Conservation (phyloP, 2,329 filamentous ascomycete genomes). For the Fusarium sp. region DNA sequence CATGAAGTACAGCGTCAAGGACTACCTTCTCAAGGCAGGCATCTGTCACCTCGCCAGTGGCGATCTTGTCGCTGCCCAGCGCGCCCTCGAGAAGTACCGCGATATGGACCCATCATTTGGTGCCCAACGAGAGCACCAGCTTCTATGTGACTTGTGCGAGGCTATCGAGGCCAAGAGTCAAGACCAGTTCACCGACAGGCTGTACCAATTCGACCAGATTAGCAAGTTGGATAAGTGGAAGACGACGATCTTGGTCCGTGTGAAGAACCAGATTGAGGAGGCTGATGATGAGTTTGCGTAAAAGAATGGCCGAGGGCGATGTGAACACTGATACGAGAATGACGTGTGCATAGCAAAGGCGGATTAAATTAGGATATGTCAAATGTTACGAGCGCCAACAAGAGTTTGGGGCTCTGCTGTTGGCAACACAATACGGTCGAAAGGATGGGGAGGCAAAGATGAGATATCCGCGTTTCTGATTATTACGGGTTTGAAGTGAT, state of each 20-base stretch:
- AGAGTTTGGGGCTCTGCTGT: conserved; percentile 17
- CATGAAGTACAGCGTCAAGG: conserved; percentile 94
- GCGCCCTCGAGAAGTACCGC: conserved; percentile 84
- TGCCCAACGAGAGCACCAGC: conserved; percentile 81
- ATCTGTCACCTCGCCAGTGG: conserved; percentile 83
- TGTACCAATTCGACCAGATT: conserved; percentile 91
- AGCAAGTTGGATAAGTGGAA: conserved; percentile 98
- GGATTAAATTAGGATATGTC: conserved; percentile 35
- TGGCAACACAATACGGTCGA: conserved; percentile 10
- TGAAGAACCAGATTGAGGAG: conserved; percentile 85
- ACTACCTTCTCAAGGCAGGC: conserved; percentile 93
- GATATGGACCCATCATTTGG: conserved; percentile 83
- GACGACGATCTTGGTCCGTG: conserved; percentile 82
- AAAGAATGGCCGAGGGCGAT: neutral
- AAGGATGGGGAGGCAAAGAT: conserved; percentile 17
- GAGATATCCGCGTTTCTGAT: conserved; percentile 11
- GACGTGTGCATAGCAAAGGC: conserved; percentile 1
- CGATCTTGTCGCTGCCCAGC: conserved; percentile 81
- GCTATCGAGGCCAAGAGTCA: conserved; percentile 82
- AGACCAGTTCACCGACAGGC: conserved; percentile 85
- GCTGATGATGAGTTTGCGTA: conserved; percentile 59
- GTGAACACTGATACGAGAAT: neutral
- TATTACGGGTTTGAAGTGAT: conserved; percentile 6
- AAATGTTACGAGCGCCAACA: conserved; percentile 24
- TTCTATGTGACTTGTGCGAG: conserved; percentile 80